A percentile compares a stretch with the other conserved stretches of the same genome.
Conservation (phyloP, 108 stramenopile species). For the Fragilariopsis cylindrus region DNA sequence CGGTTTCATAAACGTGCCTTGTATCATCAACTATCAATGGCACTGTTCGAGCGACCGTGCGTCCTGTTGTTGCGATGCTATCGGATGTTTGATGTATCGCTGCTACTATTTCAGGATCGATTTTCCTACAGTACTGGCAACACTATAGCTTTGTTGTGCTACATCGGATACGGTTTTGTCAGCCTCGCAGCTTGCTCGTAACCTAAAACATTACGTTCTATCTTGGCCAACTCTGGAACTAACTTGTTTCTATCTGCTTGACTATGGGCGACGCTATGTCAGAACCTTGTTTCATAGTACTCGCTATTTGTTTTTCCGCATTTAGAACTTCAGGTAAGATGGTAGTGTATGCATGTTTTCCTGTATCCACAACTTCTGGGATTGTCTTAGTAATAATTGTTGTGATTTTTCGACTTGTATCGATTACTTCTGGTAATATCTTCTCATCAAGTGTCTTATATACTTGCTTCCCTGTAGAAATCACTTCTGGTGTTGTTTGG, state of each 20-base stretch:
- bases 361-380: slow-evolving; percentile 9
- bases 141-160: neutral
- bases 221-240: neutral
- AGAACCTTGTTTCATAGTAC: neutral
- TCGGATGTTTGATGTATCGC: neutral
- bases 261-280: slow-evolving; percentile 1
- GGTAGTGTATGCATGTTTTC: slow-evolving; percentile 11
- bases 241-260: neutral
- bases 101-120: neutral
- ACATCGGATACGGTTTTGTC: neutral
- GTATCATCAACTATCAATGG: neutral
- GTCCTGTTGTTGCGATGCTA: neutral
- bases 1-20: slow-evolving; percentile 1
- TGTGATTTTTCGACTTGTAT: slow-evolving; percentile 2
- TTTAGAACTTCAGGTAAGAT: slow-evolving; percentile 9
- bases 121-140: neutral
- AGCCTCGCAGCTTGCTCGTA: neutral
- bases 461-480: slow-evolving; percentile 2
- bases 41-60: neutral
- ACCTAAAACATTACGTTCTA: slow-evolving; percentile 6
- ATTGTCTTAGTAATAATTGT: slow-evolving; percentile 3
- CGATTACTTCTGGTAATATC: slow-evolving; percentile 7
- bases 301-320: slow-evolving; percentile 7
- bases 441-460: slow-evolving; percentile 12
- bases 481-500: slow-evolving; percentile 10